Evolutionary conservation across 2,329 filamentous ascomycete species (phyloP).

Genomic region (Knufia fluminis): DNA sequence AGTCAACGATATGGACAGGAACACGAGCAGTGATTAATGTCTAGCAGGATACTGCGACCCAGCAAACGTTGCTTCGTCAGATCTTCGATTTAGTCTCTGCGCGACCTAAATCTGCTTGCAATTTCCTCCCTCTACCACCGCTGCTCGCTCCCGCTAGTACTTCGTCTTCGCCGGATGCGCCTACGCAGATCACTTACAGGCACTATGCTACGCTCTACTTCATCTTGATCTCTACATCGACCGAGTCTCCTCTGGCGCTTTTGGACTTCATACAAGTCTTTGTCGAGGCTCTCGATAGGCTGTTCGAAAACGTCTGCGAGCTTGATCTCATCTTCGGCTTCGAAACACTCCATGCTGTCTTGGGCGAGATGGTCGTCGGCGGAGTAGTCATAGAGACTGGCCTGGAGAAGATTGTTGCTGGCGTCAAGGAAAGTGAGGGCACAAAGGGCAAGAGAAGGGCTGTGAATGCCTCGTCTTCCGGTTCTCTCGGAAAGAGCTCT

Average conservation of each 20-base stretch:
- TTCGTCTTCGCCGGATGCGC: constrained; percentile 56
- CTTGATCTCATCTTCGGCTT: constrained; percentile 98
- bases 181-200: constrained; percentile 92
- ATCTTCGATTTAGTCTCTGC: constrained; percentile 95
- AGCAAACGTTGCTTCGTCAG: constrained; percentile 92
- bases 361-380: constrained; percentile 25
- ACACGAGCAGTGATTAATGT: background rate
- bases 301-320: constrained; percentile 98
- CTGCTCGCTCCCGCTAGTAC: constrained; percentile 47
- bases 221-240: constrained; percentile 93
- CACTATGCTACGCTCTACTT: constrained; percentile 98
- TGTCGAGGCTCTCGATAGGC: constrained; percentile 83
- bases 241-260: constrained; percentile 87
- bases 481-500: constrained; percentile 17
- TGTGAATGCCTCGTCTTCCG: constrained; percentile 32
- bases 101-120: constrained; percentile 84
- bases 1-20: constrained; percentile 22
- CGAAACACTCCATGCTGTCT: constrained; percentile 74
- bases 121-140: constrained; percentile 78
- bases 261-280: constrained; percentile 98
- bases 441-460: constrained; percentile 35
- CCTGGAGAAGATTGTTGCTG: constrained; percentile 62
- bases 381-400: constrained; percentile 32
- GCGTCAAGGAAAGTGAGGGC: constrained; percentile 59
- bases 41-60: constrained; percentile 81